A percentile compares a stretch with the other conserved stretches of the same genome.
Evolutionary conservation across 768 basidiomycete genomes (phyloP).

Genomic region (Tephrocybe sp.): DNA sequence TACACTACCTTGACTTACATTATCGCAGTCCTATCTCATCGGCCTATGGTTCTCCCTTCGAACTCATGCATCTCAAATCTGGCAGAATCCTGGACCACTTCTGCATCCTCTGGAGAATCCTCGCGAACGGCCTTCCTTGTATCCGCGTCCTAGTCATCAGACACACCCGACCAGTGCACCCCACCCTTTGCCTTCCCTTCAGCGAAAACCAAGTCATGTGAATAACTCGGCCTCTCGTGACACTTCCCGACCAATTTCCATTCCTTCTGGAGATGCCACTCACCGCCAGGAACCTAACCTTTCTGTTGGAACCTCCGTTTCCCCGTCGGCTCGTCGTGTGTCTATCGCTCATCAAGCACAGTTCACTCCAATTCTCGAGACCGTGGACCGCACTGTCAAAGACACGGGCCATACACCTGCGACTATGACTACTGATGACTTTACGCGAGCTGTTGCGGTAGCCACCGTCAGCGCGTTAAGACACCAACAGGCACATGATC

Average conservation of each 20-base stretch:
- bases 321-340: conserved; percentile 50
- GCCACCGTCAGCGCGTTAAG: conserved; percentile 90
- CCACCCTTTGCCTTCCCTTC: conserved; percentile 32
- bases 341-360: conserved; percentile 51
- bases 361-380: conserved; percentile 71
- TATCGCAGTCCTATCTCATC: conserved; percentile 86
- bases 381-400: conserved; percentile 77
- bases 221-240: conserved; percentile 26
- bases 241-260: conserved; percentile 8
- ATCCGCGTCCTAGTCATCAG: conserved; percentile 55
- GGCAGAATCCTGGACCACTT: conserved; percentile 94
- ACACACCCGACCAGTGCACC: conserved; percentile 17
- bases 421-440: conserved; percentile 80
- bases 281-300: conserved; percentile 7
- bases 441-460: conserved; percentile 90
- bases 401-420: conserved; percentile 58
- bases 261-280: neutral
- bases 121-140: conserved; percentile 59
- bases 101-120: conserved; percentile 66
- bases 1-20: neutral
- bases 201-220: conserved; percentile 44
- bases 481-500: conserved; percentile 65
- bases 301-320: conserved; percentile 21
- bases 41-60: conserved; percentile 98
- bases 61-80: conserved; percentile 97